Evolutionary conservation across 768 basidiomycete species (phyloP), one percentile per base, ranked within the genome.

Genomic region (Scleroderma citrinum): DNA sequence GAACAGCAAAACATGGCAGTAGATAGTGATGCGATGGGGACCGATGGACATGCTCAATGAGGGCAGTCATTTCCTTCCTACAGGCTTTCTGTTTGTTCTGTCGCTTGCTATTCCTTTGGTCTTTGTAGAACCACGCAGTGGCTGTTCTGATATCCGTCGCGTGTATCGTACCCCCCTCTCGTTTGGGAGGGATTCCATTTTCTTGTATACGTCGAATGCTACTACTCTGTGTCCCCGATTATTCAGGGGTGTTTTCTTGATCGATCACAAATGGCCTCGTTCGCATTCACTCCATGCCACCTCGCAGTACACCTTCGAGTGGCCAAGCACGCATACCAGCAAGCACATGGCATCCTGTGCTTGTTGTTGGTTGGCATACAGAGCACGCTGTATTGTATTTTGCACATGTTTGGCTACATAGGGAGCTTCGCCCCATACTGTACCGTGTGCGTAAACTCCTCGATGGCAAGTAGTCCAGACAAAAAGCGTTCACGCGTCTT

Each of bases 1-100:
- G 87, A 89, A 21, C 70, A 74, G 48, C 83, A 82, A 49, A 82
- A 83, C 60, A 78, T 76, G 66, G 71, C 72, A 42, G 69, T 73
- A 38, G 70, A 69, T 31, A 55, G 34, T 7, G 61, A 63, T 26
- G 63, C 46, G 24, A 42, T 26, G 40, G 17, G 23, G 1, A 55
- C 48, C 12, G 45, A 36, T 30, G 34, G 43, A 24, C 21, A 46
- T 46, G 39, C 47, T 19, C 51, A 49, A 38, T 32, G 29, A 14
- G 23, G 13, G 10, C 6, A 40, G 23, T 32, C 5, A 20, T 30
- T 11, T 16, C 20, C 5, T 34, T 20, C 3, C n/a, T 13, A 12
- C 7, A 8, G 26, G 31, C 26, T n/a, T 30, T 8, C 10, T 29
- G 5, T 42, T n/a, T 24, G 19, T n/a, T 42, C 17, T 42, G 8